Percentiles rank a stretch among this genome's conserved stretches.
phyloP scores from a whole-genome alignment of 345 rosid genomes.

The Moricandia moricandioides region DNA sequence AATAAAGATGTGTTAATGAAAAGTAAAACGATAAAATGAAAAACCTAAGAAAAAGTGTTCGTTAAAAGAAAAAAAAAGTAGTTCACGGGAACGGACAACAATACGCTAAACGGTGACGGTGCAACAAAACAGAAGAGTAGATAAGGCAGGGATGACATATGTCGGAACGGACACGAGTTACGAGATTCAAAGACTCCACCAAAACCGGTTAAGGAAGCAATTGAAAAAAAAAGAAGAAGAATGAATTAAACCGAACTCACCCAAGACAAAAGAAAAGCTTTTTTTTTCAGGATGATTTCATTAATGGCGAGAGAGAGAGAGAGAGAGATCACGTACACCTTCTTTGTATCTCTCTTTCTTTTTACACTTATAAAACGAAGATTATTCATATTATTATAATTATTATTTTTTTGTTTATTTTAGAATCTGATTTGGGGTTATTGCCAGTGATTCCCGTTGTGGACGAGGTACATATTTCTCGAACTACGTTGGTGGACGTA shows the following conservation, averaged over 20 bases:
- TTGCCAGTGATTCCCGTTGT: slow-evolving; percentile 83
- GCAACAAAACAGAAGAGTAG: neutral
- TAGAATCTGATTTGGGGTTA: slow-evolving; percentile 17
- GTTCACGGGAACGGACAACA: slow-evolving; percentile 1
- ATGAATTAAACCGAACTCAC: slow-evolving; percentile 25
- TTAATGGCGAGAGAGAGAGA: slow-evolving; percentile 34
- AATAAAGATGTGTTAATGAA: neutral
- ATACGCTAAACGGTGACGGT: slow-evolving; percentile 15
- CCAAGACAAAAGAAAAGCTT: slow-evolving; percentile 4
- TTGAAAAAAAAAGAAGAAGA: neutral
- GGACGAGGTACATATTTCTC: slow-evolving; percentile 56
- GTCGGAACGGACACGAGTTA: neutral
- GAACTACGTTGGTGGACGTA: slow-evolving; percentile 55
- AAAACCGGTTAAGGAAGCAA: neutral
- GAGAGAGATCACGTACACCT: slow-evolving; percentile 25
- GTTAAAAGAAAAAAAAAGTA: neutral
- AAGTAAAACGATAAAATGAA: neutral
- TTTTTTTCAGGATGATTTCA: slow-evolving; percentile 14
- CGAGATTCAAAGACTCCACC: neutral
- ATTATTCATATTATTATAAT: slow-evolving; percentile 6
- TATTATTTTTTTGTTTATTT: neutral
- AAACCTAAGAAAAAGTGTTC: neutral
- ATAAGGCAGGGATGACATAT: slow-evolving; percentile 13
- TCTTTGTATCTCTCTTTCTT: slow-evolving; percentile 10
- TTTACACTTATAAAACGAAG: slow-evolving; percentile 22